phyloP scores from a whole-genome alignment of 345 rosid genomes.

The Eucalyptus cloeziana region DNA sequence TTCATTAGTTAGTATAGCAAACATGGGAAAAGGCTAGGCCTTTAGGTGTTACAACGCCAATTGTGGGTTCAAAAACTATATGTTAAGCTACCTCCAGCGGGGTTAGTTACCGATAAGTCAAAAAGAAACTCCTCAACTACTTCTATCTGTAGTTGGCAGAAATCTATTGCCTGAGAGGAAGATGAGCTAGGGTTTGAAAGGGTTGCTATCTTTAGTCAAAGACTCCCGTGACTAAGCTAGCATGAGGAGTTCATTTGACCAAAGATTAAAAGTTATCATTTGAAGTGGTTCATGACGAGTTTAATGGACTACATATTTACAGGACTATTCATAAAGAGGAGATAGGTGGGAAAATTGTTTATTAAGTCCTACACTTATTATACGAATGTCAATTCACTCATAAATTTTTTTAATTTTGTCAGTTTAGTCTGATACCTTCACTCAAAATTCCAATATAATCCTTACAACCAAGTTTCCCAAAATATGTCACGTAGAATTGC shows the following conservation, averaged over 20 bases:
- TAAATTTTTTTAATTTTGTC: too few relatives aligned
- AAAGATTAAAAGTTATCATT: not conserved
- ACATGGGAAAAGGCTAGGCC: not conserved
- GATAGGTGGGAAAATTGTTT: rapidly evolving
- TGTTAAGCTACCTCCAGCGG: not conserved
- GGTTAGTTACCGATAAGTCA: not conserved
- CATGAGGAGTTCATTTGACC: not conserved
- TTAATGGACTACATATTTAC: not conserved
- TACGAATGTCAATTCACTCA: not conserved
- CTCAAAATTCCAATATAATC: not conserved
- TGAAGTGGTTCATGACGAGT: not conserved
- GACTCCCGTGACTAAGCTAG: not conserved
- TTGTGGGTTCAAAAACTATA: not conserved
- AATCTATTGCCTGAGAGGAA: not conserved
- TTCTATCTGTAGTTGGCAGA: not conserved
- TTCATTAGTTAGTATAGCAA: not conserved
- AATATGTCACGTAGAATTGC: not conserved
- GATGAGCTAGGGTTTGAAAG: not conserved
- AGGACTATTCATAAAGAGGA: not conserved
- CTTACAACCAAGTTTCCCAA: too few relatives aligned
- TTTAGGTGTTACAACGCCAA: not conserved
- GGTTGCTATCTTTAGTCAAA: not conserved
- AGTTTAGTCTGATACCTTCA: rapidly evolving
- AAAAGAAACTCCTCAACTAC: not conserved
- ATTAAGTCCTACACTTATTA: rapidly evolving